Evolutionary conservation across 371 early-diverging fungal genomes (phyloP), one percentile per base, ranked within the genome.

Genomic region (Apophysomyces ossiformis): DNA sequence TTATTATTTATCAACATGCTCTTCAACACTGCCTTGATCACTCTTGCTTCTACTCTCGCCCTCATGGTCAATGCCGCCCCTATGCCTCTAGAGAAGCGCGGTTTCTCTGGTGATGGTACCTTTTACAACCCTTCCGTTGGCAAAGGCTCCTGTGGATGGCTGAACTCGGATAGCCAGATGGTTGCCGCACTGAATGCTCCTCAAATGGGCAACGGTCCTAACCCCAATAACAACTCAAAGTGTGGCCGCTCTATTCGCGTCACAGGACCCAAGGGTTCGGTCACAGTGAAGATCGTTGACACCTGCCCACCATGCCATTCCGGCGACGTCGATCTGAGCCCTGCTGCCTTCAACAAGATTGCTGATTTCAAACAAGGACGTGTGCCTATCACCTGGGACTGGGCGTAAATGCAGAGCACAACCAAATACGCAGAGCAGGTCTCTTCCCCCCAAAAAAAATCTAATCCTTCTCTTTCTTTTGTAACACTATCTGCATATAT

Each of bases 271-370:
- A 72, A 77, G 13, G 85, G 84, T 16, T 70, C 74, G 4, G 78
- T 85, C 4, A 76, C 69, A 38, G 88, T 86, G 37, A 83, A 74
- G 37, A 63, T 87, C n/a, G 76, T 83, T 13, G 90, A 89, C 69
- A 77, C 75, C 50, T 90, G 90, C 72, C 85, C 85, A 13, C 83
- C 69, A 13, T 89, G 89, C 72, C 73, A 69, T 39, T 59, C 62
- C n/a, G 88, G 88, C 37, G 80, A 78, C 66, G 45, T 89, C n/a
- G 89, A 89, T 65, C 60, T 89, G 41, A 72, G 76, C 26, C 86
- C 86, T 44, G 77, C 78, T 37, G 89, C 87, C 36, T 89, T 87
- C 54, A 61, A 71, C 7, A 71, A 83, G 67, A 78, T 88, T 69
- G 87, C 86, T 38, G 68, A 79, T 56, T 39, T 78, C 7, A 68